These are phyloP conservation scores for Agrostemma githago DNA, from an alignment of 148 eudicot genomes.

Conservation along the genomic window DNA sequence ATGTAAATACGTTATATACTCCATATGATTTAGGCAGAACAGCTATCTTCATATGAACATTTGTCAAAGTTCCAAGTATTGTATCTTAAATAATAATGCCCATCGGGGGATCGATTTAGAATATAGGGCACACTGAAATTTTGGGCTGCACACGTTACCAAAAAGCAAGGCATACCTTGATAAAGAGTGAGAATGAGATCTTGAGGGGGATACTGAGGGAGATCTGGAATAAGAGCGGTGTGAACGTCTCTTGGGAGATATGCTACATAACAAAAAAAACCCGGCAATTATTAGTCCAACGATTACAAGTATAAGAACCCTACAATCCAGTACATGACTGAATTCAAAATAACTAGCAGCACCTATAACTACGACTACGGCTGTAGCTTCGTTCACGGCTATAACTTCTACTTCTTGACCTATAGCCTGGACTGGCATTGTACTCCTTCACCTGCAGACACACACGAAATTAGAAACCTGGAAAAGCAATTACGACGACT, in stretches of 20 bases:
- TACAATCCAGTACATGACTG: neutral
- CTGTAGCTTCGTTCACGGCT: slow-evolving; percentile 50
- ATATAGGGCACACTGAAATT: neutral
- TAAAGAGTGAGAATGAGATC: slow-evolving; percentile 36
- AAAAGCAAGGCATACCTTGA: slow-evolving; percentile 43
- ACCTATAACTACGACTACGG: slow-evolving; percentile 56
- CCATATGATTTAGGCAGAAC: no score
- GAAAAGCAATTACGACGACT: neutral
- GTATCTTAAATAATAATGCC: neutral
- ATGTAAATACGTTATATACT: no score
- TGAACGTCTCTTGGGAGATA: slow-evolving; percentile 48
- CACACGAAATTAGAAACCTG: neutral
- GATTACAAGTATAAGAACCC: neutral
- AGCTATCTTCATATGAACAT: neutral
- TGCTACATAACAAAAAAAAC: slow-evolving; percentile 34
- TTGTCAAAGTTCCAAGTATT: neutral
- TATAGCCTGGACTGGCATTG: slow-evolving; percentile 53
- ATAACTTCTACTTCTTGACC: slow-evolving; percentile 65
- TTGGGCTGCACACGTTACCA: neutral
- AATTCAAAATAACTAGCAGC: neutral
- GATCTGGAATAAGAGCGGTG: slow-evolving; percentile 56
- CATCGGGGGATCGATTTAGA: neutral
- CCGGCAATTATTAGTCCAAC: neutral
- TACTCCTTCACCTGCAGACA: slow-evolving; percentile 51
- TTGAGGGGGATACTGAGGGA: slow-evolving; percentile 47